phyloP scores from a whole-genome alignment of 176 grass and related monocot species.

The Olyra latifolia region DNA sequence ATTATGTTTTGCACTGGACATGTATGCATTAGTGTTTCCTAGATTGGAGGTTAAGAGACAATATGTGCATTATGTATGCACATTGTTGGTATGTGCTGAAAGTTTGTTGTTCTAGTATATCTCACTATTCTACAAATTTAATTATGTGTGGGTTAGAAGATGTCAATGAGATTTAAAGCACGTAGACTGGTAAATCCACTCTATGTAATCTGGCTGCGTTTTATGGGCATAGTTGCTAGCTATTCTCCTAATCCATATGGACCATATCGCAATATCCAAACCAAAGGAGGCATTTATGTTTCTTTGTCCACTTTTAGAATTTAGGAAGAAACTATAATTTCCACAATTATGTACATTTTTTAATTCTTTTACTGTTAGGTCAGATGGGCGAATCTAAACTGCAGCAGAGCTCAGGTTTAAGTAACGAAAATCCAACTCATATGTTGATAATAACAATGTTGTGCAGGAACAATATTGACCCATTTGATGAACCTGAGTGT shows the following conservation, averaged over 20 bases:
- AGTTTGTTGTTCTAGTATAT: not conserved
- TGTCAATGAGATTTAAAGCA: not conserved
- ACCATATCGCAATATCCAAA: not conserved
- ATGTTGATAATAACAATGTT: constrained; percentile 26
- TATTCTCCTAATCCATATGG: constrained; percentile 9
- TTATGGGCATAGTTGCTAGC: not conserved
- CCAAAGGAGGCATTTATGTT: not conserved
- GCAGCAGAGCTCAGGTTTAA: not conserved
- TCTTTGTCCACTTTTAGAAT: constrained; percentile 26
- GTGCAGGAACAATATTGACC: constrained; percentile 64
- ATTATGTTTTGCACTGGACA: constrained; percentile 8
- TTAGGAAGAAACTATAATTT: constrained; percentile 13
- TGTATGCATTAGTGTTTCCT: not conserved
- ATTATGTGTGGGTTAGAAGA: not conserved
- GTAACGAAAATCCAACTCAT: constrained; percentile 2
- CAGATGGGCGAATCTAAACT: not conserved
- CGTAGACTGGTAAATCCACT: not conserved
- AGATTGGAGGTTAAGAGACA: not conserved
- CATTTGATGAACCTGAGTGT: constrained; percentile 96
- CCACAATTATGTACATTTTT: not conserved
- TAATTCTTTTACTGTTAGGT: not conserved
- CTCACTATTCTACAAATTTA: not conserved
- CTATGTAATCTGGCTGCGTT: constrained; percentile 1
- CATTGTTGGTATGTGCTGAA: constrained; percentile 18
- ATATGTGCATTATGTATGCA: not conserved